Conservation (phyloP, 768 basidiomycete species). For the Amanita thiersii region DNA sequence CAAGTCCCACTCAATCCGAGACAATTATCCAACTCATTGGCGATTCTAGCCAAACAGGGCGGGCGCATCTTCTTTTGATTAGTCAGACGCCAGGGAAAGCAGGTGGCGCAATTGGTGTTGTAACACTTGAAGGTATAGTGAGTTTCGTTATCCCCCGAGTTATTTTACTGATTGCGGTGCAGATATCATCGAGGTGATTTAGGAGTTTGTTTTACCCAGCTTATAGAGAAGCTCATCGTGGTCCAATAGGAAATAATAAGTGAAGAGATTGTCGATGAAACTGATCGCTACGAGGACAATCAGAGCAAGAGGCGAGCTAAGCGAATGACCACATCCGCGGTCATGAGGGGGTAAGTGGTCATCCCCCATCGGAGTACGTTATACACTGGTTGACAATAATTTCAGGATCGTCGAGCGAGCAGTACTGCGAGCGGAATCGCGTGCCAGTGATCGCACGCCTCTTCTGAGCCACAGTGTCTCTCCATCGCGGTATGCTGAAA, state of each 20-base stretch:
- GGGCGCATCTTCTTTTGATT: slow-evolving; percentile 85
- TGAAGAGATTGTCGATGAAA: slow-evolving; percentile 95
- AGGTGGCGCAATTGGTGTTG: slow-evolving; percentile 85
- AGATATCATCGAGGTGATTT: slow-evolving; percentile 73
- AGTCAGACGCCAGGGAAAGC: slow-evolving; percentile 74
- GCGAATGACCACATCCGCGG: slow-evolving; percentile 60
- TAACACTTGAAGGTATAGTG: slow-evolving; percentile 71
- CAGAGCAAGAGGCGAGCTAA: slow-evolving; percentile 68
- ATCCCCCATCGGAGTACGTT: neutral
- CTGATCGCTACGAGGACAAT: slow-evolving; percentile 86
- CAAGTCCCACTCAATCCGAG: slow-evolving; percentile 20
- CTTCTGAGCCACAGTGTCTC: slow-evolving; percentile 16
- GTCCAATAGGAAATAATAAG: slow-evolving; percentile 78
- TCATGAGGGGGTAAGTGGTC: slow-evolving; percentile 66
- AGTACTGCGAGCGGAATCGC: slow-evolving; percentile 21
- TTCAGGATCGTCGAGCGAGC: slow-evolving; percentile 50
- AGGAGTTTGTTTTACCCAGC: neutral
- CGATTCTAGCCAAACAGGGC: slow-evolving; percentile 72
- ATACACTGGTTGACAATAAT: neutral
- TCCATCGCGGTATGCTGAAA: neutral
- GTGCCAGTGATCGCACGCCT: slow-evolving; percentile 27
- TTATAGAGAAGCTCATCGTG: too few relatives aligned
- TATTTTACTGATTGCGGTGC: slow-evolving; percentile 1
- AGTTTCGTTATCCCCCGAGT: neutral
- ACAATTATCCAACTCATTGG: neutral